Base-by-base conservation (phyloP, 108 stramenopile species). In the Chaetoceros muelleri region DNA sequence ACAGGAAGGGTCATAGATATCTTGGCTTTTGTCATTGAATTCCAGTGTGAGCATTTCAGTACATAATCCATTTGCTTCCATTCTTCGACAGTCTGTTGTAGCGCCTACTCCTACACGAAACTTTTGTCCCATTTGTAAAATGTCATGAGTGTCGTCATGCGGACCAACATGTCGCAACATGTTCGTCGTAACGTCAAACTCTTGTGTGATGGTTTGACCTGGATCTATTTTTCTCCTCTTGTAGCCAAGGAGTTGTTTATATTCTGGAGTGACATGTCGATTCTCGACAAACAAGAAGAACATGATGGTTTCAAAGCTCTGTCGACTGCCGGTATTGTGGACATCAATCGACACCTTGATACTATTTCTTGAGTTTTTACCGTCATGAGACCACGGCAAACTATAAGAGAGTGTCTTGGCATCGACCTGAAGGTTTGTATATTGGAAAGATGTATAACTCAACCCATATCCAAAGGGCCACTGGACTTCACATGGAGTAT, bases 391-490 rank as follows among this genome's bases (percentile, higher is more conserved):
- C 7, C 3, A 18, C 46, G 46, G 30, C 23, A 46, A 20, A 47
- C 19, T 40, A 23, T 75, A 52, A 23, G 61, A 26, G 47, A 61
- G 34, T 40, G 21, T 47, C 16, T 53, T 53, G 24, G 64, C 46
- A 51, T 52, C 55, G 0, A 62, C n/a, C 20, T 16, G 29, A 23
- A 75, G 24, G 40, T 55, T 29, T 20, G 48, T 30, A 60, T 78
- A 80, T 10, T 62, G 40, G 50, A 84, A 84, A 24, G 47, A 28
- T 5, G 75, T 62, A 46, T 78, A 84, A n/a, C 64, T 67, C 28
- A 79, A 45, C 24, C 82, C 82, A 51, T 80, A 64, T 16, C 82
- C 82, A 69, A 84, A 84, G n/a, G 66, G 67, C 76, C 76, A 84
- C 53, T 78, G 74, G 0, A 76, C 78, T 44, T 72, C 63, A 51